A percentile compares a stretch with the other conserved stretches of the same genome.
Conservation (phyloP, 2,329 filamentous ascomycete genomes). For the Colletotrichum theobromicola region DNA sequence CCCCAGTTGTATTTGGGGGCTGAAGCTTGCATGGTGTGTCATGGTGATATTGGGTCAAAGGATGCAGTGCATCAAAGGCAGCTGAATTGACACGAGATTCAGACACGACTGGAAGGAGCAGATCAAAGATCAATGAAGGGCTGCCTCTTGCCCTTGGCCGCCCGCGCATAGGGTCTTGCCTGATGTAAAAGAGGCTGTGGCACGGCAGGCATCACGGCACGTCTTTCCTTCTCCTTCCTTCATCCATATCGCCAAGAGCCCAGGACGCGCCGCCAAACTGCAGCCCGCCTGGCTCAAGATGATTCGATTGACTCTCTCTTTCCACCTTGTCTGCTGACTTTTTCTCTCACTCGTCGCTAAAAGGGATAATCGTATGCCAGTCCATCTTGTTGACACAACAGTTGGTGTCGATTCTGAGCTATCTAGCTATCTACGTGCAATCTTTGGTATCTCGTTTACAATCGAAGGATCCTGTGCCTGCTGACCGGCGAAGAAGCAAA, state of each 20-base stretch:
- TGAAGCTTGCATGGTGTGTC: not conserved
- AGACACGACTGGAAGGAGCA: not conserved
- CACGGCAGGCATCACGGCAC: not conserved
- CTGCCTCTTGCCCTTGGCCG: not conserved
- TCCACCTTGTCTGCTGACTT: not conserved
- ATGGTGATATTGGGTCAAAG: not conserved
- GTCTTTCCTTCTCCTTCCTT: not conserved
- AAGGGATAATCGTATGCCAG: not conserved
- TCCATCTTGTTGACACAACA: not conserved
- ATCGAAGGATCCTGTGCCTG: not conserved
- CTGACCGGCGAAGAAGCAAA: not conserved
- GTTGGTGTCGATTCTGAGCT: not conserved
- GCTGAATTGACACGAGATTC: not conserved
- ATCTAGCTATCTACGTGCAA: conserved; percentile 4
- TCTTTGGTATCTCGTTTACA: not conserved
- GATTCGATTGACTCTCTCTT: not conserved
- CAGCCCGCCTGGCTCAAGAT: not conserved
- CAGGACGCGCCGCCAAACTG: not conserved
- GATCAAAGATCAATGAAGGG: not conserved
- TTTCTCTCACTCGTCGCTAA: not conserved
- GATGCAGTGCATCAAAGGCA: not conserved
- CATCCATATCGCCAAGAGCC: not conserved
- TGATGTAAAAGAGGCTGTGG: not conserved
- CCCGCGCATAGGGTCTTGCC: not conserved
- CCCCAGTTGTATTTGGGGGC: not conserved